Base-by-base conservation (phyloP, 2,329 filamentous ascomycete species). In the Nakataea oryzae region DNA sequence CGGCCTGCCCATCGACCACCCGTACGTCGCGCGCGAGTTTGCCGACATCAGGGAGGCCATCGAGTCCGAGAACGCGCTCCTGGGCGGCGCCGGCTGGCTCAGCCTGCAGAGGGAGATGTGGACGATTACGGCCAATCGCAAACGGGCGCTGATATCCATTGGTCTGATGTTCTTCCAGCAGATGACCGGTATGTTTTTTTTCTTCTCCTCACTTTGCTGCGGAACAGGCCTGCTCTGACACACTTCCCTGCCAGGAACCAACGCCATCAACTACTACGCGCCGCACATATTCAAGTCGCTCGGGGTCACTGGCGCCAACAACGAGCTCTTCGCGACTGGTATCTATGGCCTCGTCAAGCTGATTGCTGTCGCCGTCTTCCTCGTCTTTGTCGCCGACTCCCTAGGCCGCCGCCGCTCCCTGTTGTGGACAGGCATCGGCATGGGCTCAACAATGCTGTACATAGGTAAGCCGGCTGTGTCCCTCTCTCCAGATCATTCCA, bases 341-440 rank as follows among this genome's bases (percentile, higher is more conserved):
- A 80, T 86, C 66, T 86, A 86, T 70, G 83, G 83, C 32, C 80
- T 86, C 62, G 80, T 86, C 61, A 86, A 86, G 70, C 82, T 84
- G 74, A 70, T 76, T 50, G 78, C 80, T 55, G 86, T 82, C 68
- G 76, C 78, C 26, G 71, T 77, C 65, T 87, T 86, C 76, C 74
- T 86, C 41, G 69, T 83, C 64, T 84, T 84, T 68, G 76, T 81
- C 58, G 81, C 80, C 59, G 84, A 87, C 70, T 82, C 81, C 2
- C 78, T 87, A 4, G 84, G 84, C 57, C 74, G 79, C 56, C 80
- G 84, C 60, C 73, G 82, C 62, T 72, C 69, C 11, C 76, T 86
- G 9, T 75, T 86, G 24, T 86, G 83, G 82, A 86, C 83, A 14
- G 67, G 61, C 57, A 65, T 67, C 61, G 64, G 63, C 58, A 69